Evolutionary conservation across 352 stramenopile species (phyloP), one percentile per base, ranked within the genome.

Genomic region (Phytophthora nicotianae): DNA sequence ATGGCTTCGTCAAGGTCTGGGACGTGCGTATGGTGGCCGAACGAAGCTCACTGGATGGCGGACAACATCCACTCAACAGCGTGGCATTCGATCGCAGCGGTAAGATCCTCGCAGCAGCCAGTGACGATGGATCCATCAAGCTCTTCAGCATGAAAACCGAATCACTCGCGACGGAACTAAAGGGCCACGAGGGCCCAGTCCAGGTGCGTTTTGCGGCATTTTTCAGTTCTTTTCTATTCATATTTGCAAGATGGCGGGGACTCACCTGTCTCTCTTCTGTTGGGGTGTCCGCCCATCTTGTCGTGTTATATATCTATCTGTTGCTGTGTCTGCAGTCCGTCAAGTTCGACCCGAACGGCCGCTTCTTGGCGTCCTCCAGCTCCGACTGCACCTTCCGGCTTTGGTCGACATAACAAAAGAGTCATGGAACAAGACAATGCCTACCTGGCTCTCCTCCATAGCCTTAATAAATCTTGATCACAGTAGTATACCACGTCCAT

Each of bases 21-120:
- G 95, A 98, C 65, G 90, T 98, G 43, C 89, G 93, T 43, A 98
- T 98, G 90, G 93, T 98, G 26, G 86, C 91, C 21, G 93, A 98
- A 75, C 75, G 93, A 6, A 77, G 68, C 26, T 91, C 89, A 20
- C 77, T 98, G 23, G 83, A 97, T 55, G 83, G 83, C 50, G 88
- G 89, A 0, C 80, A 97, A 56, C 86, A 97, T 42, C 87, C 95
- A 21, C 75, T 97, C 11, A 98, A 98, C 69, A 93, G 79, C 48
- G 79, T 98, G 10, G 75, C 84, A 43, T 93, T 98, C 42, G 95
- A 98, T 68, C 78, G 91, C 41, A 96, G 88, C 47, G 94, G 90
- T 16, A 88, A 83, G 40, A 77, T 91, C 5, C 46, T 98, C 14
- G 80, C 88, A 13, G 82, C 86, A 27, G 93, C 92, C 8, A 96